Conservation (phyloP, 208 protist genomes). For the Strigomonas oncopelti region DNA sequence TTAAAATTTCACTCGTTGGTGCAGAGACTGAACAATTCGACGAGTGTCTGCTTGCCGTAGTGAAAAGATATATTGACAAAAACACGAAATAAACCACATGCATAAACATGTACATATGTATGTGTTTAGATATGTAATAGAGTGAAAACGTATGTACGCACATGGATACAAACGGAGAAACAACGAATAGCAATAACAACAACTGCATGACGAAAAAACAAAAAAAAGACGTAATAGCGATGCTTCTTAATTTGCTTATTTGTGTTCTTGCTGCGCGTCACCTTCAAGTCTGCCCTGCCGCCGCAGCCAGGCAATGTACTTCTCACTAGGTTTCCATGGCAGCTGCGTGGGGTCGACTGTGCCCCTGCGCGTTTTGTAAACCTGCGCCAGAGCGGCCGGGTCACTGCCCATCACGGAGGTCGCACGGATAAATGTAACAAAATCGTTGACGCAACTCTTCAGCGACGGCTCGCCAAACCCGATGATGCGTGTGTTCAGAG, state of each 20-base stretch:
- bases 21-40: background rate
- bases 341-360: conserved; percentile 47
- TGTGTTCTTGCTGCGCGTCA: too few species aligned
- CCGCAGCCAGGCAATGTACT: conserved; percentile 68
- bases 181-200: too few species aligned
- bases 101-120: background rate
- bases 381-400: conserved; percentile 24
- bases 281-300: conserved; percentile 43
- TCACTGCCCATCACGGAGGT: conserved; percentile 33
- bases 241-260: too few species aligned
- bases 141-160: background rate
- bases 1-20: background rate
- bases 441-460: conserved; percentile 68
- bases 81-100: background rate
- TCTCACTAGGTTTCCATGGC: conserved; percentile 66
- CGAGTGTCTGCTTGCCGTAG: too few species aligned
- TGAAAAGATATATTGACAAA: background rate
- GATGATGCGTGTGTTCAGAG: conserved; percentile 83
- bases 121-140: background rate
- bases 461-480: conserved; percentile 83
- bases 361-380: conserved; percentile 43
- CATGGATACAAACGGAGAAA: too few species aligned
- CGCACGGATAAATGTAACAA: conserved; percentile 48
- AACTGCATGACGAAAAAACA: too few species aligned
- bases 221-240: too few species aligned